Percentiles rank a stretch among this genome's conserved stretches.
phyloP scores from a whole-genome alignment of 306 rosid species.

The Trifolium fragiferum region DNA sequence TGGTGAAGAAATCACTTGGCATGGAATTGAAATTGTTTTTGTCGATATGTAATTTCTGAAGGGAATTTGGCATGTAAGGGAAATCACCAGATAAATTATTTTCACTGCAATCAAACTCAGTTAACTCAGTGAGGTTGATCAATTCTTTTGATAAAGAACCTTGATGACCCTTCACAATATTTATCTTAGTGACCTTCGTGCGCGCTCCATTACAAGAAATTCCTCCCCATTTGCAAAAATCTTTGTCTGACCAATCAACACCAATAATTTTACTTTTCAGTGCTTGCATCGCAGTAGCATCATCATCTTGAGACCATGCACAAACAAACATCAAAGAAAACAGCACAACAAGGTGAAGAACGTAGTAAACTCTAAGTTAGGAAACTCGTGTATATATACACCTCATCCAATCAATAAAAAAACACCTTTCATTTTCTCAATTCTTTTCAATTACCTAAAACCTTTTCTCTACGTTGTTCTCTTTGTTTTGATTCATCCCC shows the following conservation, averaged over 20 bases:
- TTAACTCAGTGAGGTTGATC: slow-evolving; percentile 46
- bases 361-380: slow-evolving; percentile 8
- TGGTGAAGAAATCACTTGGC: slow-evolving; percentile 60
- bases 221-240: slow-evolving; percentile 50
- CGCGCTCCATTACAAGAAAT: slow-evolving; percentile 50
- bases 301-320: slow-evolving; percentile 50
- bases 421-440: too few species aligned
- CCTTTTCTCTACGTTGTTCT: too few species aligned
- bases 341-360: background rate
- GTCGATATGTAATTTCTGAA: slow-evolving; percentile 44
- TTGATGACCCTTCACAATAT: too few species aligned
- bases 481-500: too few species aligned
- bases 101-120: slow-evolving; percentile 48
- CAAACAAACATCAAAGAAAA: background rate
- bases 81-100: slow-evolving; percentile 59
- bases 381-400: too few species aligned
- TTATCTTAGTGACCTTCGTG: too few species aligned
- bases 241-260: slow-evolving; percentile 51
- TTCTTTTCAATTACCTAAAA: too few species aligned
- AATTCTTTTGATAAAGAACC: slow-evolving; percentile 67
- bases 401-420: too few species aligned
- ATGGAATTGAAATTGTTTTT: slow-evolving; percentile 62
- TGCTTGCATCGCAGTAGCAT: slow-evolving; percentile 52
- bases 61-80: slow-evolving; percentile 52
- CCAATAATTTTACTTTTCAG: slow-evolving; percentile 21